Base-by-base conservation (phyloP, 169 alveolate species). In the Cystoisospora suis region DNA sequence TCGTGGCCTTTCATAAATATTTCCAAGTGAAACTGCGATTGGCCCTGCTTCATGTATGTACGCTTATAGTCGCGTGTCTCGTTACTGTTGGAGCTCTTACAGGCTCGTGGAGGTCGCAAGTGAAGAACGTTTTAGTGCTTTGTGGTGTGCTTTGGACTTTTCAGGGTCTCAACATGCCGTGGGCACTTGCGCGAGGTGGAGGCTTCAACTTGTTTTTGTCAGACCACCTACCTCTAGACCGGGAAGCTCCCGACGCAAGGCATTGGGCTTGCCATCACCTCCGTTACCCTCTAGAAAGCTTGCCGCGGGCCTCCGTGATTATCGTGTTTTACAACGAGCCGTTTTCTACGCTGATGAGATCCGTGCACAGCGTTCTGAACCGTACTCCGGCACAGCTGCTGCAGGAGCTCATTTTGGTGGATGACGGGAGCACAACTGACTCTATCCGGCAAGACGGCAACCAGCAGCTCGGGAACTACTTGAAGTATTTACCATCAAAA, bases 321-420 rank as follows among this genome's bases (percentile, higher is more conserved):
- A 92, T 94, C 80, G 94, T 93, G 5, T 93, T 93, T 72, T 92
- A 91, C 69, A 94, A 94, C 83, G 96, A 94, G 83, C 95, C 95
- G 4, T 86, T 93, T 56, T 92, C 95, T 27, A 93, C 95, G 0
- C 53, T 94, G 87, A 70, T 93, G 94, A 81, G 96, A 49, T 93
- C 96, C 0, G 95, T 94, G 47, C 95, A 94, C 85, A 87, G 94
- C 47, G 95, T 93, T 5, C 61, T 94, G 75, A 91, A 94, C 77
- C 40, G 93, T 23, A 93, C 96, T 3, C 95, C 95, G 32, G 95
- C 96, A 42, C 36, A 80, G 46, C 81, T 94, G 46, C 86, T 94
- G 65, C 89, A 92, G 44, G 95, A 94, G 65, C 56, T 94, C 34
- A 69, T 94, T 65, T 86, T 94, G 34, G 94, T 94, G 27, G 95